Evolutionary conservation across 768 basidiomycete species (phyloP), one percentile per base, ranked within the genome.

Genomic region (Leccinellum luteum): DNA sequence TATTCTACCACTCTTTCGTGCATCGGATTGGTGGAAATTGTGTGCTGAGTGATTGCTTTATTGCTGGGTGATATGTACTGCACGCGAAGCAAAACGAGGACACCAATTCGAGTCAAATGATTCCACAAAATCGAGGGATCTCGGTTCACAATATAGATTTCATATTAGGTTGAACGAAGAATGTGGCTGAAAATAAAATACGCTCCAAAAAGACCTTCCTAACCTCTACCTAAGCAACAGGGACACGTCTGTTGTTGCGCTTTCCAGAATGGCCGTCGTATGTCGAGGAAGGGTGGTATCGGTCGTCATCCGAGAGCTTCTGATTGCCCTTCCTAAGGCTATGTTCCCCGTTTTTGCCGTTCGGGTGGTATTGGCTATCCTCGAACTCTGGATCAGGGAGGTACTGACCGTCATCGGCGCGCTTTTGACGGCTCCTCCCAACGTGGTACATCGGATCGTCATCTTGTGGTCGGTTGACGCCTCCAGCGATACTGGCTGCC

Each of bases 331-430:
- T 28, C 27, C 21, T 49, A 6, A 49, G 15, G 12, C 19, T 30
- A 17, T 57, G 30, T 44, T 49, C 28, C 3, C 25, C 47, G 17
- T 25, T 9, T 25, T 27, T 10, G 25, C 27, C 17, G 14, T 48
- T 27, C 14, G 47, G 9, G 19, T 47, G 45, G 15, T 47, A 27
- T 15, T 48, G 17, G 47, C 48, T 48, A 19, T 51, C 27, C 17
- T 57, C 55, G 15, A 30, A 62, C 32, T 50, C 34, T n/a, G 64
- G 17, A 17, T 31, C 15, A 9, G 54, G 17, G 28, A 65, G 60
- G 30, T 65, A 54, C 35, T 62, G 28, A 9, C 64, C 60, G 43
- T 64, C 60, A 12, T 64, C 56, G 10, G 23, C 38, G 12, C 52
- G 63, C 35, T 55, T 56, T 28, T 21, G 30, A 15, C 13, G 30